Base-by-base conservation (phyloP, 1,284 basidiomycete species). In the Microbotryum intermedium region DNA sequence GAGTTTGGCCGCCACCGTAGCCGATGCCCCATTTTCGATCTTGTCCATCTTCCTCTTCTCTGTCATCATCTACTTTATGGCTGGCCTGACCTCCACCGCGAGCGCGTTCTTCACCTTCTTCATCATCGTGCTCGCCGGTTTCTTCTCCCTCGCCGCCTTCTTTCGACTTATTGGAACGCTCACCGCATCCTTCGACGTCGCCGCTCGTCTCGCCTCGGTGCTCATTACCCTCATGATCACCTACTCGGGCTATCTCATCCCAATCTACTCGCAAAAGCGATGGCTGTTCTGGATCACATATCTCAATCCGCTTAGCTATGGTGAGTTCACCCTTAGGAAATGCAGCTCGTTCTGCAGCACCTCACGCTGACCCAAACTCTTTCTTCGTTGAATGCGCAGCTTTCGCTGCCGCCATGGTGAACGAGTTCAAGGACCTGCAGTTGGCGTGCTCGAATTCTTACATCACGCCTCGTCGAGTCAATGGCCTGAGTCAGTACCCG, bases 401-500 rank as follows among this genome's bases (percentile, higher is more conserved):
- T 16, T 78, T 79, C 71, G 74, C 77, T 50, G 68, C 74, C 2
- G 69, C 79, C 34, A 76, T 79, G 75, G 59, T 67, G 58, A 80
- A 80, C 73, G 79, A 80, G 71, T 80, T 80, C 59, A 57, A 61
- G 29, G 50, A 57, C 8, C 61, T 56, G 44, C 59, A 83, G 79
- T 72, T 89, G 46, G 77, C 77, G 2, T 90, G 88, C 68, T 84
- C 87, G 70, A 83, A 84, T 16, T 76, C 73, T 39, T 84, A 82
- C 69, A 78, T 90, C 57, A 79, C 88, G 23, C 89, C 89, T 1
- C 72, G 76, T 64, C 77, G 78, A 67, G 73, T 78, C 49, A 77
- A 75, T 67, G 60, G 69, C 55, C 69, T 71, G 10, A 64, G 74
- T 6, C 76, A 71, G 55, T 60, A 70, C 25, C 78, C 77, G 54